Conservation (phyloP, 805 yeast species). For the Sugiyamaella chiloensis region DNA sequence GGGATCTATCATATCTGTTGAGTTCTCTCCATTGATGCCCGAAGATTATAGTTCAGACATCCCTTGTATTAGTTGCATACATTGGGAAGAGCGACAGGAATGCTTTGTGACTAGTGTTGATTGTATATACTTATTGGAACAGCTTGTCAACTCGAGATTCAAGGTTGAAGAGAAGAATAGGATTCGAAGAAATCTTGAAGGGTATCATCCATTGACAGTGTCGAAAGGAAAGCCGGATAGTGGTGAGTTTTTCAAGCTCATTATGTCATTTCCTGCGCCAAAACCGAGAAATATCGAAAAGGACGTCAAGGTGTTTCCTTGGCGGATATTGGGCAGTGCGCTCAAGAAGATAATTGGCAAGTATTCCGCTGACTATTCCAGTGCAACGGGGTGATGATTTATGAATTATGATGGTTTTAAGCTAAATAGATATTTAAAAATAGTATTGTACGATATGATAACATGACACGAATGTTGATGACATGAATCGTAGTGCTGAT, state of each 20-base stretch:
- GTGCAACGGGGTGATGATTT: slow-evolving; percentile 4
- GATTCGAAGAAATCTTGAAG: slow-evolving; percentile 63
- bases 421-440: too few species aligned
- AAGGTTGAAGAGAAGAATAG: slow-evolving; percentile 68
- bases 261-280: slow-evolving; percentile 62
- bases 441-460: too few species aligned
- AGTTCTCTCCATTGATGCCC: slow-evolving; percentile 38
- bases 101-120: slow-evolving; percentile 65
- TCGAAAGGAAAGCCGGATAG: slow-evolving; percentile 44
- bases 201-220: slow-evolving; percentile 58
- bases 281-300: slow-evolving; percentile 68
- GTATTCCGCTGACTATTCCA: slow-evolving; percentile 39
- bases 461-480: too few species aligned
- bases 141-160: slow-evolving; percentile 52
- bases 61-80: slow-evolving; percentile 57
- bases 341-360: slow-evolving; percentile 56
- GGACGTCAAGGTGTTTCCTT: slow-evolving; percentile 62
- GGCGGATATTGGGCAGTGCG: slow-evolving; percentile 54
- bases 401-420: background rate
- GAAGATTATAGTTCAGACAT: slow-evolving; percentile 39
- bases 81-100: slow-evolving; percentile 48
- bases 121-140: slow-evolving; percentile 54
- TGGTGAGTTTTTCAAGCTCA: slow-evolving; percentile 41
- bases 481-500: too few species aligned
- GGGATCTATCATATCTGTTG: slow-evolving; percentile 36